Evolutionary conservation across 2,329 filamentous ascomycete genomes (phyloP).

Genomic region (Monosporascus sp.): DNA sequence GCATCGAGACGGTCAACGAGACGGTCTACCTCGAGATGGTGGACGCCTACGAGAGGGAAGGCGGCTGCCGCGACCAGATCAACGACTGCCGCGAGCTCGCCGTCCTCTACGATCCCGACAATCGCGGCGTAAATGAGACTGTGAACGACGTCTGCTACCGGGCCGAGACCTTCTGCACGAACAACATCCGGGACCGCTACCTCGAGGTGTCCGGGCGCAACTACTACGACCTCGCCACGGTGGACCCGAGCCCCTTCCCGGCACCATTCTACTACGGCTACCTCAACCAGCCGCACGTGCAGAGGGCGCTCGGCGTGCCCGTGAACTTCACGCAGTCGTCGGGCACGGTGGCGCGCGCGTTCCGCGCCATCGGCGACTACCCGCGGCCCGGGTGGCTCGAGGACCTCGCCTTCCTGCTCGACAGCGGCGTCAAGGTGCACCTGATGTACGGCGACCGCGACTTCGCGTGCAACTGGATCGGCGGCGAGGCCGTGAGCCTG

Average conservation of each 20-base stretch:
- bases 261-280: conserved; percentile 48
- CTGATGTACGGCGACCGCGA: conserved; percentile 56
- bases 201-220: conserved; percentile 33
- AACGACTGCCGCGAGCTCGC: conserved; percentile 43
- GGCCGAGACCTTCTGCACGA: conserved; percentile 21
- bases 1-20: conserved; percentile 32
- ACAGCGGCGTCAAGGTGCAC: conserved; percentile 51
- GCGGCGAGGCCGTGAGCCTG: conserved; percentile 47
- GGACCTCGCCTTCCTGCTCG: conserved; percentile 48
- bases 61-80: conserved; percentile 50
- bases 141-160: conserved; percentile 38
- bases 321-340: conserved; percentile 50
- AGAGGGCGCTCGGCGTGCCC: conserved; percentile 52
- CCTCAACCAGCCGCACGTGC: conserved; percentile 52
- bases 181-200: conserved; percentile 18
- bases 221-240: conserved; percentile 53
- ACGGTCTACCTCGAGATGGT: conserved; percentile 24
- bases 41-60: conserved; percentile 23
- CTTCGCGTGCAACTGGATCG: conserved; percentile 53
- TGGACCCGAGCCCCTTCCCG: conserved; percentile 47
- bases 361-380: conserved; percentile 31
- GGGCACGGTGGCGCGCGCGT: conserved; percentile 38
- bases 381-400: conserved; percentile 32
- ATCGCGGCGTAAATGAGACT: conserved; percentile 37
- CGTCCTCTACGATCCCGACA: conserved; percentile 42